These are phyloP conservation scores for Botrytis tulipae DNA, from an alignment of 2,329 filamentous ascomycete genomes.

Conservation along the genomic window DNA sequence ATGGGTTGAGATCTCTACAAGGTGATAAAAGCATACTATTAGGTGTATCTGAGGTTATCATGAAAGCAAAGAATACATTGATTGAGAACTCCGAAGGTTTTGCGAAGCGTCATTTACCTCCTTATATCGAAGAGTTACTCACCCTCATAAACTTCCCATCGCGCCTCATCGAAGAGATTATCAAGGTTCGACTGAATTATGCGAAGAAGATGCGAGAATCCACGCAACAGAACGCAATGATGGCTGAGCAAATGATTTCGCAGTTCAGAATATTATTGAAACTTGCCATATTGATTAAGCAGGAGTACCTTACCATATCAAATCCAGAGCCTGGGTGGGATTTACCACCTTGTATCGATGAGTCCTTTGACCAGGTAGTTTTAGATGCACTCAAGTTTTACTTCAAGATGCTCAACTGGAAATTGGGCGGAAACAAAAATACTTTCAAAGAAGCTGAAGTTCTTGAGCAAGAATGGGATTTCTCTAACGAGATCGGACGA, in stretches of 20 bases:
- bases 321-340: constrained; percentile 92
- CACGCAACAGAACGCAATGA: constrained; percentile 84
- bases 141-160: constrained; percentile 97
- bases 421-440: constrained; percentile 95
- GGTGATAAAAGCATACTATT: constrained; percentile 83
- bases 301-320: constrained; percentile 79
- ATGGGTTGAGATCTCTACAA: constrained; percentile 88
- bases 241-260: constrained; percentile 96
- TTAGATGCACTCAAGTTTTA: constrained; percentile 95
- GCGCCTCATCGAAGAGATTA: constrained; percentile 93
- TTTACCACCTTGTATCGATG: constrained; percentile 91
- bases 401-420: constrained; percentile 98
- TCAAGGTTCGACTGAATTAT: constrained; percentile 85
- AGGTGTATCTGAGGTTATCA: constrained; percentile 80
- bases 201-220: constrained; percentile 95
- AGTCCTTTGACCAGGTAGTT: constrained; percentile 89
- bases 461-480: constrained; percentile 96
- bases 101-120: constrained; percentile 83
- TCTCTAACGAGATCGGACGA: constrained; percentile 88
- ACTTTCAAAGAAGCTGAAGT: constrained; percentile 99
- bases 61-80: constrained; percentile 88
- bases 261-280: constrained; percentile 94
- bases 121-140: constrained; percentile 93
- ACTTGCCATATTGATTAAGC: constrained; percentile 88
- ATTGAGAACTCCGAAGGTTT: constrained; percentile 85